Percentiles rank a stretch among this genome's conserved stretches.
Conservation (phyloP, 192 early-diverging fungal species). For the Spinellus fusiger region DNA sequence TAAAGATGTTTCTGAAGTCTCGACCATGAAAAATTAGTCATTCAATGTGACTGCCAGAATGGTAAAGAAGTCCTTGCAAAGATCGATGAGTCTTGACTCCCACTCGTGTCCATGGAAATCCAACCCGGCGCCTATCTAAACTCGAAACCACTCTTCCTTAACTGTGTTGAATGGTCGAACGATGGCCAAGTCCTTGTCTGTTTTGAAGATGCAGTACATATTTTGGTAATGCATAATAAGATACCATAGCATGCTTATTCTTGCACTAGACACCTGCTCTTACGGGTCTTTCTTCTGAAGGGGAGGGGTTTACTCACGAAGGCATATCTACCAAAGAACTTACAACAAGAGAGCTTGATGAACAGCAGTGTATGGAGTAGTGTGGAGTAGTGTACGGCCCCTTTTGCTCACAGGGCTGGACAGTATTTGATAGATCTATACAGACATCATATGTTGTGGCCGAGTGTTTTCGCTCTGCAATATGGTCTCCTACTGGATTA, state of each 20-base stretch:
- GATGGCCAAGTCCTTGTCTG: slow-evolving; percentile 1
- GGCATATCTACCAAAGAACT: neutral
- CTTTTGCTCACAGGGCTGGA: neutral
- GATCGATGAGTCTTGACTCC: too few relatives aligned
- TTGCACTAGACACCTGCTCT: slow-evolving; percentile 8
- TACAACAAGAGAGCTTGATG: neutral
- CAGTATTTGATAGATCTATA: neutral
- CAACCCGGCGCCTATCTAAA: neutral
- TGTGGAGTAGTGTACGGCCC: neutral
- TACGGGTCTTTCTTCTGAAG: slow-evolving; percentile 1
- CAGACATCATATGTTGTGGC: neutral
- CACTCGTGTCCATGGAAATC: slow-evolving; percentile 1
- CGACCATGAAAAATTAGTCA: too few relatives aligned
- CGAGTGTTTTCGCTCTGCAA: neutral
- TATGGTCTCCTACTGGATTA: slow-evolving; percentile 9
- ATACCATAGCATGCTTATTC: neutral
- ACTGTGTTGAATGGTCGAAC: slow-evolving; percentile 3
- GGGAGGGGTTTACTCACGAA: neutral
- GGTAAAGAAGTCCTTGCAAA: too few relatives aligned
- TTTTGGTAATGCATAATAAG: slow-evolving; percentile 5
- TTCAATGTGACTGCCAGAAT: too few relatives aligned
- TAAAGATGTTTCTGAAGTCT: too few relatives aligned
- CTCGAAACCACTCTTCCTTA: neutral
- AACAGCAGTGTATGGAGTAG: neutral
- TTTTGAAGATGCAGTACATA: neutral